A percentile compares a stretch with the other conserved stretches of the same genome.
These are phyloP conservation scores for Noccaea bulbosa DNA, from an alignment of 345 rosid genomes.

Conservation along the genomic window DNA sequence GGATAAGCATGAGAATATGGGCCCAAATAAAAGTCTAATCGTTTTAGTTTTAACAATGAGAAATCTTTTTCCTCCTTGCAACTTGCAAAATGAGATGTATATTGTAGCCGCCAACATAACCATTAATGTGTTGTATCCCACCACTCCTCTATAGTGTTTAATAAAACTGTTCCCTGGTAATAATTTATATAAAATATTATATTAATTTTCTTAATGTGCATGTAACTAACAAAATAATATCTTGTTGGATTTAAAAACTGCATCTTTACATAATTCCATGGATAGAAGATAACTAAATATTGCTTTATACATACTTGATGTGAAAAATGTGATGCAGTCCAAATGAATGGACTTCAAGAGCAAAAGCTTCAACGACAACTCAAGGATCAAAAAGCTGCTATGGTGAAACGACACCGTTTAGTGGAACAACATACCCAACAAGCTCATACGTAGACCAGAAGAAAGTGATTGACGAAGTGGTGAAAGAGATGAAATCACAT, in stretches of 20 bases:
- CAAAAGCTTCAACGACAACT: slow-evolving; percentile 38
- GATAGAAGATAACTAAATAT: not conserved
- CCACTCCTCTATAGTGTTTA: slow-evolving; percentile 1
- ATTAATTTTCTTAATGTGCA: not conserved
- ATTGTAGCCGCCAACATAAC: slow-evolving; percentile 33
- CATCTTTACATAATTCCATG: not conserved
- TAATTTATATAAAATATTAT: too few relatives aligned
- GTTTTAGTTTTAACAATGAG: slow-evolving; percentile 24
- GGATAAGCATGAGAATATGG: slow-evolving; percentile 15
- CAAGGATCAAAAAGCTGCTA: slow-evolving; percentile 65
- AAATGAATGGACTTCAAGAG: slow-evolving; percentile 44
- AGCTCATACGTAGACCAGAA: slow-evolving; percentile 65
- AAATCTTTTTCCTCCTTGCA: slow-evolving; percentile 21
- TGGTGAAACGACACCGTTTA: slow-evolving; percentile 71
- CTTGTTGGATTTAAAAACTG: not conserved
- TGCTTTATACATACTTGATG: not conserved
- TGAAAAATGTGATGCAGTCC: slow-evolving; percentile 37
- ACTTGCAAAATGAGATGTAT: slow-evolving; percentile 29
- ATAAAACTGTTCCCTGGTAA: slow-evolving; percentile 26
- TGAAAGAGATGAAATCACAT: slow-evolving; percentile 58
- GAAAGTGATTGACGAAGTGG: slow-evolving; percentile 67
- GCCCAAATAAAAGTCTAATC: slow-evolving; percentile 28
- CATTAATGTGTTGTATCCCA: slow-evolving; percentile 38
- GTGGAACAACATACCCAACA: slow-evolving; percentile 59
- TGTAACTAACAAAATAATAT: not conserved